Evolutionary conservation across 202 grass and related monocot species (phyloP), one percentile per base, ranked within the genome.

Genomic region (Cymbopogon flexuosus): DNA sequence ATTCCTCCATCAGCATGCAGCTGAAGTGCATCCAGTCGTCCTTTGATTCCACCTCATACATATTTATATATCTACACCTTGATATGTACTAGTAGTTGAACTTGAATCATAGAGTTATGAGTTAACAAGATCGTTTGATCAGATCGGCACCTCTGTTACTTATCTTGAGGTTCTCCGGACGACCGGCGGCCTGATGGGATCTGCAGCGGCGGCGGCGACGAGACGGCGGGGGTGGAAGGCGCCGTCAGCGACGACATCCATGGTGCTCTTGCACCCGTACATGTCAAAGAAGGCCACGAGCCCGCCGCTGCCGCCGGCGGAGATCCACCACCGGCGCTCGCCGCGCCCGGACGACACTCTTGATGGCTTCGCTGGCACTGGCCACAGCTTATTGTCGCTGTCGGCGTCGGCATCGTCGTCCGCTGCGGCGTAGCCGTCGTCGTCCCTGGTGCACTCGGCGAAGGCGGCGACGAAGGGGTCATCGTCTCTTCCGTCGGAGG

Each of bases 391-490:
- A 34, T 62, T 80, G 31, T 27, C 2, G 75, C 54, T 69, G 39
- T 51, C 19, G 36, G 61, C 73, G 33, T 41, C 12, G 23, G 41
- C 62, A 52, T 35, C 69, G 8, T 52, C 65, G 8, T 52, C 65
- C 31, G 13, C 49, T 23, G n/a, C 41, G 18, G n/a, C 54, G 21
- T 23, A 23, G 43, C 0, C 3, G 45, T 18, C 77, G 75, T 87
- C 80, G 45, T 90, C 77, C 36, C 72, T 85, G 29, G 90, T 85
- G 72, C 93, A 93, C 85, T 96, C 83, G 19, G 71, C 61, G 57
- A 93, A 76, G 41, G 93, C 90, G 6, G 86, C 87, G 5, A 84
- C 65, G 83, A 96, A 96, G 14, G 90, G 93, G 70, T 96, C 90
- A 1, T 89, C 87, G 3, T 45, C 2, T 3, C 2, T 33, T 39